Conservation (phyloP, 768 basidiomycete species). For the Suillus ampliporus region DNA sequence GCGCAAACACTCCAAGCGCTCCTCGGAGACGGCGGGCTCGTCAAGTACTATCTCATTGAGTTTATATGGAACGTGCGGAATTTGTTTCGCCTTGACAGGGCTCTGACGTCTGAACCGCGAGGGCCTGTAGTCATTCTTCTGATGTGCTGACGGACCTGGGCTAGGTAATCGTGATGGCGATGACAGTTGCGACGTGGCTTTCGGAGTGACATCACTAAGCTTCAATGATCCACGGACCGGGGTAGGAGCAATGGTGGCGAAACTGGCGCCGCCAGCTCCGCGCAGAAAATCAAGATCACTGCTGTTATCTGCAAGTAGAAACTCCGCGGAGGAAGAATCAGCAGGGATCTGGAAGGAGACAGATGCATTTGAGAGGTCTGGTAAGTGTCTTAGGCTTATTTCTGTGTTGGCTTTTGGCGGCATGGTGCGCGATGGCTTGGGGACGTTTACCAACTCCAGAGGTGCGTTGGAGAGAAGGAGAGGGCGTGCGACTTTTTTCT, state of each 20-base stretch:
- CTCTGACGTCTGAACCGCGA: slow-evolving; percentile 21
- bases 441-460: neutral
- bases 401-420: slow-evolving; percentile 37
- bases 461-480: neutral
- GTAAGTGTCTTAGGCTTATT: slow-evolving; percentile 58
- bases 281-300: slow-evolving; percentile 46
- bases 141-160: slow-evolving; percentile 22
- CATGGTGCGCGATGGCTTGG: slow-evolving; percentile 21
- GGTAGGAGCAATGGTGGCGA: slow-evolving; percentile 38
- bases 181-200: slow-evolving; percentile 24
- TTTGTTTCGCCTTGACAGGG: slow-evolving; percentile 20
- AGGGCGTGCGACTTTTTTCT: slow-evolving; percentile 27
- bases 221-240: slow-evolving; percentile 41
- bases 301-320: slow-evolving; percentile 49
- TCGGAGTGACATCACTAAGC: slow-evolving; percentile 49
- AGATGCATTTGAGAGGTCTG: slow-evolving; percentile 53
- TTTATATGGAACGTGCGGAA: slow-evolving; percentile 8
- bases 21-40: slow-evolving; percentile 30
- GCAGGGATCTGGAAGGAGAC: slow-evolving; percentile 57
- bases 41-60: slow-evolving; percentile 7
- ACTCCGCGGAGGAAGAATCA: slow-evolving; percentile 35
- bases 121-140: slow-evolving; percentile 14
- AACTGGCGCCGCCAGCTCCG: slow-evolving; percentile 44
- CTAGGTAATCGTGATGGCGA: slow-evolving; percentile 16
- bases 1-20: slow-evolving; percentile 29